Evolutionary conservation across 371 early-diverging fungal species (phyloP).

Genomic region (Amoeboaphelidium occidentale): DNA sequence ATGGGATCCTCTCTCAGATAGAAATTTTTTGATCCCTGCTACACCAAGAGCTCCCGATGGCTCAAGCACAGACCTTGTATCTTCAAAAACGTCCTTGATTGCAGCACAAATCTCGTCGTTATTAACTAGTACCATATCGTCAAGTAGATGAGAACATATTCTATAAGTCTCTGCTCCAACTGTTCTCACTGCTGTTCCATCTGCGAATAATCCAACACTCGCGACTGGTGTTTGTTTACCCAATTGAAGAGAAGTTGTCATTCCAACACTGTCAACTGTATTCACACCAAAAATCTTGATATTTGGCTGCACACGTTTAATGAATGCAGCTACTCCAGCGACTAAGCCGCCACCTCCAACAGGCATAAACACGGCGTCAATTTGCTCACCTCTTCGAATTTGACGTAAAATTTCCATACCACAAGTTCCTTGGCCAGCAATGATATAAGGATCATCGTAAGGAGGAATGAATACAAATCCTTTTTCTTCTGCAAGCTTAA

Average conservation of each 20-base stretch:
- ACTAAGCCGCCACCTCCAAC: conserved; percentile 90
- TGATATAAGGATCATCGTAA: conserved; percentile 88
- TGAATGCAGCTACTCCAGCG: conserved; percentile 66
- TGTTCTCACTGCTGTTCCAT: conserved; percentile 76
- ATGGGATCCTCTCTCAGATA: conserved; percentile 10
- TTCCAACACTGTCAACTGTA: conserved; percentile 66
- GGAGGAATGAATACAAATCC: conserved; percentile 75
- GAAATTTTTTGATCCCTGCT: conserved; percentile 68
- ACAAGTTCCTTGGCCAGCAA: conserved; percentile 92
- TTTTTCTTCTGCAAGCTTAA: conserved; percentile 31
- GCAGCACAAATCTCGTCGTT: conserved; percentile 94
- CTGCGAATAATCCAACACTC: conserved; percentile 84
- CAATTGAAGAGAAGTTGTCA: conserved; percentile 42
- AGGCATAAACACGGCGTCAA: conserved; percentile 62
- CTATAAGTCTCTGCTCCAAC: conserved; percentile 74
- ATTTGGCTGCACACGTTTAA: conserved; percentile 60
- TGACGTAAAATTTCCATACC: conserved; percentile 80
- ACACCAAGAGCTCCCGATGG: conserved; percentile 76
- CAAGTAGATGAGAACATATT: conserved; percentile 24
- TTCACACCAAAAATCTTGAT: conserved; percentile 76
- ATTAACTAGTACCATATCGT: conserved; percentile 58
- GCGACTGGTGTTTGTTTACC: conserved; percentile 32
- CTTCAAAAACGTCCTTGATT: conserved; percentile 91
- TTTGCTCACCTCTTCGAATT: conserved; percentile 17
- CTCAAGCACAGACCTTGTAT: conserved; percentile 76